Conservation (phyloP, 1,284 basidiomycete genomes). For the Apiotrichum veenhuisii region DNA sequence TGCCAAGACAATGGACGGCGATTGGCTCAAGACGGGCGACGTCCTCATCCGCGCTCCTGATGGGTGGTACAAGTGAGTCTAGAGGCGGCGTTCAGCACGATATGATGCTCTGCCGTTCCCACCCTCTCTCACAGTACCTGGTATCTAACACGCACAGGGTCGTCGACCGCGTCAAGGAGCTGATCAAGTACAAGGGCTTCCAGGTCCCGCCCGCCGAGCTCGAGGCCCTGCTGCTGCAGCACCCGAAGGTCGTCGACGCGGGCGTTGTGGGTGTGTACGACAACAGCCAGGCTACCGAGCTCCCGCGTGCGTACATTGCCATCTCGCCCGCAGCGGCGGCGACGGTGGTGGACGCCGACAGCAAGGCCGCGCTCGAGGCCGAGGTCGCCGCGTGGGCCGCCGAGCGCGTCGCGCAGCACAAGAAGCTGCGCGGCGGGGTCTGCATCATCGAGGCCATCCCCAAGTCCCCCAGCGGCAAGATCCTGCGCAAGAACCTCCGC, state of each 20-base stretch:
- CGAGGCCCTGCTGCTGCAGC: conserved; percentile 66
- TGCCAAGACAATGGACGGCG: conserved; percentile 60
- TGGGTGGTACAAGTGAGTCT: conserved; percentile 58
- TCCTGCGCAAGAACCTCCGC: conserved; percentile 39
- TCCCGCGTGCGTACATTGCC: conserved; percentile 47
- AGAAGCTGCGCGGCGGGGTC: conserved; percentile 53
- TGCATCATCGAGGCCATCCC: conserved; percentile 51
- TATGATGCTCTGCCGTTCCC: no score
- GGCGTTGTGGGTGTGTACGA: conserved; percentile 68
- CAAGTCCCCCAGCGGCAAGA: conserved; percentile 45
- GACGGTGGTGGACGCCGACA: neutral
- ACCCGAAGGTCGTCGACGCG: conserved; percentile 65
- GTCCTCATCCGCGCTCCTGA: conserved; percentile 61
- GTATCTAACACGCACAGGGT: no score
- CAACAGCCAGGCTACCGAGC: conserved; percentile 64
- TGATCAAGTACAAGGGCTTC: conserved; percentile 68
- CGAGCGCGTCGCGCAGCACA: conserved; percentile 54
- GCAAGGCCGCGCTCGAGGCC: conserved; percentile 49
- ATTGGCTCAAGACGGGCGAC: conserved; percentile 84
- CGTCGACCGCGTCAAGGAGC: conserved; percentile 61
- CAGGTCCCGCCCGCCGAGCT: conserved; percentile 76
- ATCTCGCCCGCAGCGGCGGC: neutral
- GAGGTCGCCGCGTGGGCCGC: conserved; percentile 59
- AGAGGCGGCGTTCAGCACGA: no score
- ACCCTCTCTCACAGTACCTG: no score